Conservation (phyloP, 306 rosid genomes). For the Nissolia schottii region DNA sequence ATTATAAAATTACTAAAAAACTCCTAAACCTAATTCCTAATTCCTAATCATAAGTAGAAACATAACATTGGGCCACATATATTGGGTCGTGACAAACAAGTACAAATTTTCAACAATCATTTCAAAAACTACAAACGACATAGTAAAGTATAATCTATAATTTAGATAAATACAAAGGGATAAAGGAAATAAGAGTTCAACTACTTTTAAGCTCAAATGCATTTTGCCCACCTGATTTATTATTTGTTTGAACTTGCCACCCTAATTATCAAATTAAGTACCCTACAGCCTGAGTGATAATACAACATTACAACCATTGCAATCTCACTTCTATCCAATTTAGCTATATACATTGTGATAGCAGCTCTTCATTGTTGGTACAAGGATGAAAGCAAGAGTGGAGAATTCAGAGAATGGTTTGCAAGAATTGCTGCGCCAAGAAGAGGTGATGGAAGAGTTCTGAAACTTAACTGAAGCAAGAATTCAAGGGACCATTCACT, state of each 20-base stretch:
- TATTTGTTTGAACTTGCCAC: not conserved
- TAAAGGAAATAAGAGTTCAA: not conserved
- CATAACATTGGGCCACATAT: no score
- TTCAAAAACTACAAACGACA: not conserved
- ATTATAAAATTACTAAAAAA: no score
- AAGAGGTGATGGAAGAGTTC: no score
- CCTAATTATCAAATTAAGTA: not conserved
- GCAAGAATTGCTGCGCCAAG: no score
- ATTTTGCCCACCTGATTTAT: conserved; percentile 4
- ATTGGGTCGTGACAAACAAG: no score
- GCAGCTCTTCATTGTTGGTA: no score
- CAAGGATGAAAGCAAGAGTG: no score
- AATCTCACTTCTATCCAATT: not conserved
- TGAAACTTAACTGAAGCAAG: no score
- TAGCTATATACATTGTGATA: not conserved
- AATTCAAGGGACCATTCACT: no score
- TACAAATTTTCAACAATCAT: not conserved
- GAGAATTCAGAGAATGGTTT: no score
- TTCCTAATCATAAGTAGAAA: no score
- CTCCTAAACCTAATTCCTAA: no score
- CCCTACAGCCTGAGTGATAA: not conserved
- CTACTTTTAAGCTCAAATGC: not conserved
- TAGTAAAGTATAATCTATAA: not conserved
- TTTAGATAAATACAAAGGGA: not conserved
- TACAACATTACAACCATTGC: not conserved